Evolutionary conservation across 352 stramenopile genomes (phyloP), one percentile per base, ranked within the genome.

Genomic region (Phytopythium helicoides): DNA sequence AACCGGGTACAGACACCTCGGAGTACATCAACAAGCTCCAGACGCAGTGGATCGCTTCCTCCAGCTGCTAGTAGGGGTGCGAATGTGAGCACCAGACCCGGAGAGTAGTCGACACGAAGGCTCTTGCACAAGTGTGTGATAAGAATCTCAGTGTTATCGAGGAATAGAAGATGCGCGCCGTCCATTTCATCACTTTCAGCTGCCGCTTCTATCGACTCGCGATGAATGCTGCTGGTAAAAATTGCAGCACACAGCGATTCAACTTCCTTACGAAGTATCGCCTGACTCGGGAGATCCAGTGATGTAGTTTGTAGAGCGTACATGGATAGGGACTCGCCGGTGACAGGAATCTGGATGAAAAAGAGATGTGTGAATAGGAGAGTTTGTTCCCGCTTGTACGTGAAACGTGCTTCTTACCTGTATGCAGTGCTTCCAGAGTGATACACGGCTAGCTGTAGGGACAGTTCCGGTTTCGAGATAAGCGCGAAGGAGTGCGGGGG

Each of bases 121-220:
- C 79, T 71, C 36, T 85, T 86, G 54, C 80, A 91, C 23, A 88
- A 21, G 44, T 84, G 70, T 21, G 78, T 87, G 23, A 91, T 18
- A 15, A 92, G 53, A 9, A 82, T 82, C 62, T 94, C 84, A 21
- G 80, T 76, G 37, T 66, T 83, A 56, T 94, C 81, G 37, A 91
- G 87, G 50, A 92, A 89, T 7, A 87, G 60, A 45, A 94, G 54
- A 6, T 77, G 76, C 11, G 74, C 59, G 21, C 69, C 73, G 44
- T 87, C 76, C 40, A 72, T 71, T 2, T 47, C 70, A 22, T 85
- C 62, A 7, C 64, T 66, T 12, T 69, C 52, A 49, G 66, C 57
- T 7, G 58, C 39, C 52, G 68, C 53, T 15, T 72, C 34, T 1
- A 86, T 50, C 5, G 62, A 70, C 48, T 80, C 68, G 12, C 60